Base-by-base conservation (phyloP, 257 asterid genomes). In the Osmanthus fragrans region DNA sequence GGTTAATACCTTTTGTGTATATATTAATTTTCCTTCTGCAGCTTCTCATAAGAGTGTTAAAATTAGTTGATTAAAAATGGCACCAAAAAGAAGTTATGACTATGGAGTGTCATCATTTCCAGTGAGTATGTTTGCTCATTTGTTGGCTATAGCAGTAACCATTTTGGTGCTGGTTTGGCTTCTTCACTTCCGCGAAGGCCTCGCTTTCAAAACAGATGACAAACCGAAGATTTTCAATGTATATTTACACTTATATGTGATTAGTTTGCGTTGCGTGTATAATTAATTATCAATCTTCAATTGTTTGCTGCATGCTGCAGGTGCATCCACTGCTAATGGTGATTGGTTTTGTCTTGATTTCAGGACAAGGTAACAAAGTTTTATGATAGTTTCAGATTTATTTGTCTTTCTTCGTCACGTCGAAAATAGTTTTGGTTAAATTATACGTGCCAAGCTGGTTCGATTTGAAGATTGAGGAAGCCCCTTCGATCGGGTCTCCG, bases 301-400 rank as follows among this genome's bases (percentile, higher is more conserved):
- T 18, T 30, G 11, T 2, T 75, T 64, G 30, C 70, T 42, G 49
- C 4, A 18, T 16, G 5, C 2, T 81, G 84, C 89, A 91, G 96
- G 54, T 89, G 76, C 96, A 91, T 13, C 96, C 94, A 12, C 66
- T 91, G 66, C 86, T 91, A 8, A 91, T 91, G 96, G 76, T 88
- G 73, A 39, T 89, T 40, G 96, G 96, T 13, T 86, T 88, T 73
- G 67, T 91, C 72, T 73, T 91, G 77, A 36, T 85, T 8, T 75
- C 81, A 0, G 96, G 96, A 68, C 86, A 91, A 89, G 96, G 96
- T 91, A 82, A 73, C 63, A 21, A 16, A 23, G 2, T 23, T 60
- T 60, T 60, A 25, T 23, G 12, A 10, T 3, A 42, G 16, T 42
- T 42, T 42, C 49, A 42, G 49, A 42, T 42, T 64, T 10, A 23